These are phyloP conservation scores for Diaporthe ampelina DNA, from an alignment of 2,329 filamentous ascomycete genomes.

Conservation along the genomic window DNA sequence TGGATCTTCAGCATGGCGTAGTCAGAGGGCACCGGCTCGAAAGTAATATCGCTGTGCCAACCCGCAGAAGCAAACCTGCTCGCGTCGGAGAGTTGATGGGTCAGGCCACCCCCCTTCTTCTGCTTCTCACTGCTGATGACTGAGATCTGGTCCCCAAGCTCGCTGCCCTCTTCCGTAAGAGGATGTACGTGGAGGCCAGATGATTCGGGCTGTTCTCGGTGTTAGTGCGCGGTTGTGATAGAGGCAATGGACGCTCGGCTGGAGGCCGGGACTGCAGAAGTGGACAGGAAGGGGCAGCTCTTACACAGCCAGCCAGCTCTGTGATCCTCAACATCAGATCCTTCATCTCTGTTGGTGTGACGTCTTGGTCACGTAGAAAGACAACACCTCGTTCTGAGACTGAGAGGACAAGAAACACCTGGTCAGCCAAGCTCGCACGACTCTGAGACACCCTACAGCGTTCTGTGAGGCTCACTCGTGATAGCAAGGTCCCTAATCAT, in stretches of 20 bases:
- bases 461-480: constrained; percentile 45
- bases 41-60: constrained; percentile 56
- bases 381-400: constrained; percentile 65
- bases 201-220: constrained; percentile 54
- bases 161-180: constrained; percentile 64
- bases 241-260: not conserved
- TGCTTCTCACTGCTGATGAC: constrained; percentile 70
- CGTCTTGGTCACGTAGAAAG: constrained; percentile 63
- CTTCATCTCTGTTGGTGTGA: constrained; percentile 59
- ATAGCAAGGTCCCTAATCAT: constrained; percentile 50
- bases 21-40: constrained; percentile 61
- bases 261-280: not conserved
- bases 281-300: constrained; percentile 26
- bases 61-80: constrained; percentile 58
- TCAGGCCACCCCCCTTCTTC: constrained; percentile 66
- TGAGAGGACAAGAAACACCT: constrained; percentile 35
- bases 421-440: constrained; percentile 22
- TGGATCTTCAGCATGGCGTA: constrained; percentile 63
- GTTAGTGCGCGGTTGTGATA: not conserved
- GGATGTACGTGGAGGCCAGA: constrained; percentile 69
- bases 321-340: constrained; percentile 61
- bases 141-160: constrained; percentile 68
- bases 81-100: constrained; percentile 64
- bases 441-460: too few relatives aligned
- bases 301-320: constrained; percentile 57